Conservation (phyloP, 2,329 filamentous ascomycete genomes). For the Fusarium illudens region DNA sequence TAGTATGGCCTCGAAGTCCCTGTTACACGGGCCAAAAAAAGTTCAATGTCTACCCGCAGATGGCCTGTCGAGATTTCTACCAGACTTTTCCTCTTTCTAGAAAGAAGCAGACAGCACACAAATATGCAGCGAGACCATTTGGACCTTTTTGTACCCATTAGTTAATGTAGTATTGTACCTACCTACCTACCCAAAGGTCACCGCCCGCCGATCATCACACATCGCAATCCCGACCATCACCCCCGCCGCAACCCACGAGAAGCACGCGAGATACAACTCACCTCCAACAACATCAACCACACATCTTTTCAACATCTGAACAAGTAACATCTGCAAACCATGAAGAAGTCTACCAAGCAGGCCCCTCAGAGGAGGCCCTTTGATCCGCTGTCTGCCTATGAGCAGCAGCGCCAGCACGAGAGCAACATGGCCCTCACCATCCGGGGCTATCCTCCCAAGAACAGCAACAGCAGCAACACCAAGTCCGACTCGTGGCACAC, state of each 20-base stretch:
- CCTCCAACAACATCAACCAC: background rate
- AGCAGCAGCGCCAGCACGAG: conserved; percentile 35
- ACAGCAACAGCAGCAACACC: conserved; percentile 20
- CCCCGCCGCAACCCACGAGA: conserved; percentile 20
- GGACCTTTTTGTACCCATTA: conserved; percentile 7
- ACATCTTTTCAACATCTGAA: background rate
- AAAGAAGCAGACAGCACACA: conserved; percentile 8
- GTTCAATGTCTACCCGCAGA: conserved; percentile 23
- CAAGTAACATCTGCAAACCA: conserved; percentile 1
- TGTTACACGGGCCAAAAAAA: conserved; percentile 17
- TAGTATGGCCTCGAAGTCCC: too few species aligned
- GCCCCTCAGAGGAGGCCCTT: conserved; percentile 22
- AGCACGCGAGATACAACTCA: conserved; percentile 13
- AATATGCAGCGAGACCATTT: conserved; percentile 7
- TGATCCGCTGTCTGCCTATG: conserved; percentile 31
- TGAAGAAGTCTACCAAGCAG: conserved; percentile 34
- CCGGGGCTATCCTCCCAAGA: conserved; percentile 36
- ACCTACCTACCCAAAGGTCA: conserved; percentile 24
- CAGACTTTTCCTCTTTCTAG: conserved; percentile 9
- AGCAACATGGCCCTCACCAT: conserved; percentile 40
- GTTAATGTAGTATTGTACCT: conserved; percentile 31
- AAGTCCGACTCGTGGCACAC: conserved; percentile 27
- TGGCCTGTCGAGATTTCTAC: conserved; percentile 9
- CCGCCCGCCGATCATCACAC: conserved; percentile 25
- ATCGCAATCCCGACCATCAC: conserved; percentile 7